Base-by-base conservation (phyloP, 2,329 filamentous ascomycete species). In the Pseudogymnoascus sp. region DNA sequence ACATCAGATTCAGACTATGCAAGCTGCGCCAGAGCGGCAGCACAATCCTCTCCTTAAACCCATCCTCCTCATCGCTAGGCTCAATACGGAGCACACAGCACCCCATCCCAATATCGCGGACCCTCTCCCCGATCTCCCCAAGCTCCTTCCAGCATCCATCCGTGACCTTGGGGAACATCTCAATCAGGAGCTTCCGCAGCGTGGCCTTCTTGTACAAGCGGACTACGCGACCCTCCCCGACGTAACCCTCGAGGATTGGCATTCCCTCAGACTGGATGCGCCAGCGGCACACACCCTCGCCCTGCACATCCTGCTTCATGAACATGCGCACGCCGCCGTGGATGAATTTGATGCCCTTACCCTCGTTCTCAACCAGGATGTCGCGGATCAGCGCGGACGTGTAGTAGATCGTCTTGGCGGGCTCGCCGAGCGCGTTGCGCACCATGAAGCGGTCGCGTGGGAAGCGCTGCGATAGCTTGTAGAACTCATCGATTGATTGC, bases 251-350 rank as follows among this genome's bases (percentile, higher is more conserved):
- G 34, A 96, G 79, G 65, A 99, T 91, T 8, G 88, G 85, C 76
- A 99, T 84, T 21, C 94, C 94, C 74, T 99, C 94, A 10, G 87
- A 89, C 77, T 99, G 94, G 67, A 99, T 94, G 52, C 94, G 85
- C 94, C 94, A 99, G 61, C 87, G 83, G 76, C 92, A 96, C 33
- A 94, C 88, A 59, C 92, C 87, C 34, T 87, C 85, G 4, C 86
- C 88, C 62, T 95, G 92, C 0, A 90, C 88, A 69, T 96, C 91
- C 73, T 97, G 92, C 77, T 95, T 96, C 79, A 97, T 94, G 72
- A 95, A 99, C 90, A 97, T 97, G 76, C 95, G 95, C 33, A 99
- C 92, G 64, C 94, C 94, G 57, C 88, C 92, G 74, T 99, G 94
- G 57, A 99, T 89, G 71, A 99, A 96, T 72, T 94, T 95, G 74